Percentiles rank a stretch among this genome's conserved stretches.
These are phyloP conservation scores for Phytophthora vignae DNA, from an alignment of 352 stramenopile genomes.

Conservation along the genomic window DNA sequence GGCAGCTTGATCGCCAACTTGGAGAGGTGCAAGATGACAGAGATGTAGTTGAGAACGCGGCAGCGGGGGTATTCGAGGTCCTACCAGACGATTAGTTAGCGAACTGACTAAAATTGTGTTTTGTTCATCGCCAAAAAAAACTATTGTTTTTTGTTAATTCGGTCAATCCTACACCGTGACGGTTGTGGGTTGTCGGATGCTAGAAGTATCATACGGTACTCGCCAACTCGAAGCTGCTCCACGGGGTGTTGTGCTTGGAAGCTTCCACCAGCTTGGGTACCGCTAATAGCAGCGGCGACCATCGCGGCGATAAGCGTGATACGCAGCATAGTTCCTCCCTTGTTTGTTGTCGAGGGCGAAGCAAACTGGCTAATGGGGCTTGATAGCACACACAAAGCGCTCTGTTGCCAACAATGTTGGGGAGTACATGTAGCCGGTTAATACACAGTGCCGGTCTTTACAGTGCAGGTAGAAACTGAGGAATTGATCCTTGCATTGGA, in stretches of 20 bases:
- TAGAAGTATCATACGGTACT: too few species aligned
- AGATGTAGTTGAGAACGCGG: too few species aligned
- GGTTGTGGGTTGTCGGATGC: too few species aligned
- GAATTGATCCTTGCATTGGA: neutral
- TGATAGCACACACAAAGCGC: neutral
- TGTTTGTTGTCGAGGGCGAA: neutral
- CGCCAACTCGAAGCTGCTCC: conserved; percentile 24
- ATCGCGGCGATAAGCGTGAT: conserved; percentile 1
- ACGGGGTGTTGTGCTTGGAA: conserved; percentile 7
- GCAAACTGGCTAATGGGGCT: conserved; percentile 17
- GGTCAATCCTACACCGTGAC: too few species aligned
- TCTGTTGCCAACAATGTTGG: neutral
- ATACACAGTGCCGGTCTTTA: neutral
- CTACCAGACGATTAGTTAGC: too few species aligned
- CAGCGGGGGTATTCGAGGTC: too few species aligned
- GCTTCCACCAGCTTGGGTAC: conserved; percentile 1
- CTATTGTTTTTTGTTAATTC: too few species aligned
- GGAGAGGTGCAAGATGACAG: too few species aligned
- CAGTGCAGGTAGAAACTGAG: conserved; percentile 7
- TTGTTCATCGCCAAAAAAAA: too few species aligned
- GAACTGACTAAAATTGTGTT: too few species aligned
- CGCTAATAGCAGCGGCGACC: conserved; percentile 3
- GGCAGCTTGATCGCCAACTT: too few species aligned
- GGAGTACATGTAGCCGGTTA: too few species aligned
- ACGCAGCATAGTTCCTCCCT: conserved; percentile 3